Evolutionary conservation across 305 asterid genomes (phyloP).

Genomic region (Nicotiana rustica): DNA sequence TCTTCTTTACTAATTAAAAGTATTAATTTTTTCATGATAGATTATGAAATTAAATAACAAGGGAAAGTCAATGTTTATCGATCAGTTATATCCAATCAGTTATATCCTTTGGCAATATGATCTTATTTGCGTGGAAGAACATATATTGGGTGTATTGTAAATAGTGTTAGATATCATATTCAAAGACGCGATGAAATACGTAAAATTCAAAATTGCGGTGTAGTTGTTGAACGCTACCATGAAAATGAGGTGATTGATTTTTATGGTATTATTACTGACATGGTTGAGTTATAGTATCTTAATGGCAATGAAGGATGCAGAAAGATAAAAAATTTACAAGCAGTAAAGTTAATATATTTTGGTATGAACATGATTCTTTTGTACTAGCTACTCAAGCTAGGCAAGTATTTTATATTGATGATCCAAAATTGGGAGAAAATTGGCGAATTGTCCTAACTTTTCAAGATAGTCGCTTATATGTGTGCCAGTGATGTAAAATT

Average conservation of each 20-base stretch:
- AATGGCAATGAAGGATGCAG: neutral
- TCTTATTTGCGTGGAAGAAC: neutral
- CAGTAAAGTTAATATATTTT: neutral
- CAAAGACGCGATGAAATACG: neutral
- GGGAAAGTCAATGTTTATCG: neutral
- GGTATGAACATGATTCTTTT: neutral
- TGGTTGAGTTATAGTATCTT: neutral
- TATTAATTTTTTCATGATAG: neutral
- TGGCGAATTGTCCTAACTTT: neutral
- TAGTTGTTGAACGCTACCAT: neutral
- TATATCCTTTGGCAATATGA: neutral
- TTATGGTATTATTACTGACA: neutral
- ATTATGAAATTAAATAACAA: neutral
- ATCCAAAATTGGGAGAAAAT: neutral
- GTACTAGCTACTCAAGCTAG: neutral
- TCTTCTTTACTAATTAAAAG: neutral
- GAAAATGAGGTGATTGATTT: neutral
- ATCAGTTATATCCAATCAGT: neutral
- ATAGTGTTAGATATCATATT: neutral
- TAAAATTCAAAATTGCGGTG: neutral
- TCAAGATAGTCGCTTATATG: neutral
- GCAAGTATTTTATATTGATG: neutral
- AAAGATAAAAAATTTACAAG: neutral
- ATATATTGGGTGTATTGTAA: neutral
- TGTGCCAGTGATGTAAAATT: neutral